Evolutionary conservation across 208 protist genomes (phyloP).

Genomic region (Wallacemonas sp.): DNA sequence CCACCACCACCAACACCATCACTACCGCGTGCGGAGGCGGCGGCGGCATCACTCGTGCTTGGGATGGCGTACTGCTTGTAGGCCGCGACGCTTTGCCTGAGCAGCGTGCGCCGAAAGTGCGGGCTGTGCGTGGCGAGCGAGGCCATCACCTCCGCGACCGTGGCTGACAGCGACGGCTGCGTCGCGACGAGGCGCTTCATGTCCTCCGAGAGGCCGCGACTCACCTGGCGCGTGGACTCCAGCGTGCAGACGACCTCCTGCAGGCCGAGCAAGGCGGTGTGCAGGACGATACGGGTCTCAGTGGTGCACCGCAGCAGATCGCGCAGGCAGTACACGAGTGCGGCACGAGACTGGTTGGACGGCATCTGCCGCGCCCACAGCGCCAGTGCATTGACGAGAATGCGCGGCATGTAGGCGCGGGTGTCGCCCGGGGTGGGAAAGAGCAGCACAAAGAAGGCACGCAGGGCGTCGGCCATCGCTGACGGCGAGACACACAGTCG

Average conservation of each 20-base stretch:
- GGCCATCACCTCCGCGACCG: slow-evolving; percentile 28
- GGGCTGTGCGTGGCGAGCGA: slow-evolving; percentile 25
- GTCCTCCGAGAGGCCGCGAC: slow-evolving; percentile 37
- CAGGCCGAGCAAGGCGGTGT: slow-evolving; percentile 57
- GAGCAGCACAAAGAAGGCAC: slow-evolving; percentile 62
- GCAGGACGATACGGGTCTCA: slow-evolving; percentile 41
- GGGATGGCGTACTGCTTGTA: slow-evolving; percentile 8
- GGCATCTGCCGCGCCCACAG: slow-evolving; percentile 50
- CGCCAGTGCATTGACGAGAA: slow-evolving; percentile 52
- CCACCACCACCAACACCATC: neutral
- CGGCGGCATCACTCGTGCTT: neutral
- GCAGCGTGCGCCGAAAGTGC: slow-evolving; percentile 11
- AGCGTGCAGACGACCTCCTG: slow-evolving; percentile 46
- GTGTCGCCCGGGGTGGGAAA: slow-evolving; percentile 40
- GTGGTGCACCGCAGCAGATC: slow-evolving; percentile 39
- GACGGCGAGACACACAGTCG: slow-evolving; percentile 27
- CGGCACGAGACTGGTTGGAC: slow-evolving; percentile 50
- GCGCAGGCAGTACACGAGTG: slow-evolving; percentile 42
- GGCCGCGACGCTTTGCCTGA: slow-evolving; percentile 11
- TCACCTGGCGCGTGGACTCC: slow-evolving; percentile 48
- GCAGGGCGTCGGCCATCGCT: slow-evolving; percentile 45
- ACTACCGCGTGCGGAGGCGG: neutral
- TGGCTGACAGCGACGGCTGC: slow-evolving; percentile 35
- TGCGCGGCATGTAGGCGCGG: slow-evolving; percentile 54
- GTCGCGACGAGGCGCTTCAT: slow-evolving; percentile 34